Evolutionary conservation across 2,329 filamentous ascomycete genomes (phyloP).

Genomic region (Cordyceps cateniannulata): DNA sequence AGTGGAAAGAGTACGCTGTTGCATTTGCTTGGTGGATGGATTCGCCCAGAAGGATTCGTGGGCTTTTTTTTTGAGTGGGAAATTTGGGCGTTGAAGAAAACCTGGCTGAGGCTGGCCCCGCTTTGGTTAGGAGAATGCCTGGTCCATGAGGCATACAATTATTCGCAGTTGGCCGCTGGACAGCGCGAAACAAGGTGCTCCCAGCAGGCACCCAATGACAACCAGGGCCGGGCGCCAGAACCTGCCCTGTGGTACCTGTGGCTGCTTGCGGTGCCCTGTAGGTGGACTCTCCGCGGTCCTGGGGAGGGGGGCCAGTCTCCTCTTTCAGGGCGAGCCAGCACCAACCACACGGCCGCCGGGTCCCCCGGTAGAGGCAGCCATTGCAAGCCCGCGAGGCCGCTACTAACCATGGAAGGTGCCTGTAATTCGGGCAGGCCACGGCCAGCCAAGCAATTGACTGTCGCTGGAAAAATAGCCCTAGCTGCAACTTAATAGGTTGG

Average conservation of each 20-base stretch:
- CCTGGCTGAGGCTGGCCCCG: not conserved
- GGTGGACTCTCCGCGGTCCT: not conserved
- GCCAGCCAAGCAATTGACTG: no score
- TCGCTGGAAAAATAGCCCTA: not conserved
- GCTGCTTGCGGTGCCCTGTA: not conserved
- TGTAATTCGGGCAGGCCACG: not conserved
- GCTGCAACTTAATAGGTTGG: not conserved
- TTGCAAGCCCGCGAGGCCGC: not conserved
- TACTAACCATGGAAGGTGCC: no score
- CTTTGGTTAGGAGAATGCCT: not conserved
- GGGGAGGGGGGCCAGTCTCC: not conserved
- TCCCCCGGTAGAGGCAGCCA: not conserved
- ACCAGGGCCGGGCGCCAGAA: not conserved
- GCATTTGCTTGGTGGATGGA: no score
- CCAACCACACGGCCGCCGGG: not conserved
- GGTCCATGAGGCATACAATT: not conserved
- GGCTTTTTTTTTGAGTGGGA: not conserved
- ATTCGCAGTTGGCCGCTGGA: not conserved
- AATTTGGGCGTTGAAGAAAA: not conserved
- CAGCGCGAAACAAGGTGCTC: not conserved
- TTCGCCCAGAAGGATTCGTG: no score
- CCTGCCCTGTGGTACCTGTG: not conserved
- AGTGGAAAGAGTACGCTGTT: not conserved
- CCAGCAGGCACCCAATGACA: not conserved
- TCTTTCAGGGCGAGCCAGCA: not conserved